Percentiles rank a stretch among this genome's conserved stretches.
These are phyloP conservation scores for Fraxinus sp. DNA, from an alignment of 305 asterid species.

Conservation along the genomic window DNA sequence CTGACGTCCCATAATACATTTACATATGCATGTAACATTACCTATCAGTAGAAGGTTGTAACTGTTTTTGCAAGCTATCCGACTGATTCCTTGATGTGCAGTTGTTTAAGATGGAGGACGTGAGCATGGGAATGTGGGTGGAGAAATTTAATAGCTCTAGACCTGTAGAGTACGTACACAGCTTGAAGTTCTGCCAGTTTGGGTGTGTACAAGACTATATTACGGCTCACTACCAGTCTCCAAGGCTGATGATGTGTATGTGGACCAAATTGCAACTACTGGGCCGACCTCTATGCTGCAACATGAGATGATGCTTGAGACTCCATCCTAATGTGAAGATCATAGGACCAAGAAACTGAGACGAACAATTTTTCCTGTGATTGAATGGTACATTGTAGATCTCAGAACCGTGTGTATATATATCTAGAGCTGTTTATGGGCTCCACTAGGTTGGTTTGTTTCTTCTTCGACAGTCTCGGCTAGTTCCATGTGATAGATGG, in stretches of 20 bases:
- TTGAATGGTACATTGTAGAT: constrained; percentile 39
- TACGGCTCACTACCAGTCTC: constrained; percentile 94
- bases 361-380: constrained; percentile 50
- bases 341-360: constrained; percentile 5
- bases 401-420: constrained; percentile 6
- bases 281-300: constrained; percentile 77
- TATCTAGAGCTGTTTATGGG: background rate
- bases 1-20: background rate
- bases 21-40: background rate
- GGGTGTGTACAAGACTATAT: constrained; percentile 83
- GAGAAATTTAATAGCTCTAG: constrained; percentile 52
- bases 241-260: constrained; percentile 85
- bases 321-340: background rate
- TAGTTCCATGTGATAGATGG: constrained; percentile 33
- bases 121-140: constrained; percentile 93
- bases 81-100: constrained; percentile 22
- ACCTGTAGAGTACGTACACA: constrained; percentile 72
- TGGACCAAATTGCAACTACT: constrained; percentile 69
- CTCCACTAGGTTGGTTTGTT: background rate
- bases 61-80: background rate
- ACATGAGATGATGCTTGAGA: constrained; percentile 62
- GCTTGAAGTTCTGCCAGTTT: constrained; percentile 88
- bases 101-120: constrained; percentile 91
- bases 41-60: background rate
- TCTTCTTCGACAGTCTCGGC: background rate